These are phyloP conservation scores for Ogataea glucozyma DNA, from an alignment of 805 yeast species.

Conservation along the genomic window DNA sequence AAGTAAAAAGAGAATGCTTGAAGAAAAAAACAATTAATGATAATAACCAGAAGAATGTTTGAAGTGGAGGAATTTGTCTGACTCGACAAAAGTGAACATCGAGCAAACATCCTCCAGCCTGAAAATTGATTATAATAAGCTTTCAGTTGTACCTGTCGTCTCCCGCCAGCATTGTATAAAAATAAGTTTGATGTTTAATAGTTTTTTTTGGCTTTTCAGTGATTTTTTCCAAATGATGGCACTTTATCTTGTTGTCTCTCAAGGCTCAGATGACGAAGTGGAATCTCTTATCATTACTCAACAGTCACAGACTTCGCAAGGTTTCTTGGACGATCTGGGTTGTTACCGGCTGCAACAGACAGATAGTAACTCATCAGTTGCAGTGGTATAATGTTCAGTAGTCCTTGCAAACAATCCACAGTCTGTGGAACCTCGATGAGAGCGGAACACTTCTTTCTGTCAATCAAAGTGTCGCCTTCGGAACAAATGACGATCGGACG, in stretches of 20 bases:
- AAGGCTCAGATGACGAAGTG: too few relatives aligned
- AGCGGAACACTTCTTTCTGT: constrained; percentile 56
- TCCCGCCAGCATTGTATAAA: constrained; percentile 4
- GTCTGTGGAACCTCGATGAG: constrained; percentile 91
- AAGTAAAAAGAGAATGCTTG: constrained; percentile 2
- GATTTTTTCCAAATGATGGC: neutral
- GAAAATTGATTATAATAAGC: neutral
- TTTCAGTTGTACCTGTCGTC: constrained; percentile 1
- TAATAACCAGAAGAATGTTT: neutral
- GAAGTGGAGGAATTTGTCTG: neutral
- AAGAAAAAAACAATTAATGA: constrained; percentile 3
- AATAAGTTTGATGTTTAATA: neutral
- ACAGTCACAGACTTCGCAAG: constrained; percentile 98
- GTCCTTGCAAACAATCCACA: constrained; percentile 96
- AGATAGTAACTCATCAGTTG: constrained; percentile 97
- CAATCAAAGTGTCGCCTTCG: constrained; percentile 69
- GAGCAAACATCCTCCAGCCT: neutral
- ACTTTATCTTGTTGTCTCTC: too few relatives aligned
- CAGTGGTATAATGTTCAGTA: constrained; percentile 89
- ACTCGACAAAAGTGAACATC: too few relatives aligned
- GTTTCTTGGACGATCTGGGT: constrained; percentile 98
- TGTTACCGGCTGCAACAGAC: constrained; percentile 91
- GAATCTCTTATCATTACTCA: constrained; percentile 49
- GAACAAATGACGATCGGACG: constrained; percentile 92
- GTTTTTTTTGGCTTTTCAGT: neutral